These are phyloP conservation scores for Boechera stricta DNA, from an alignment of 345 rosid genomes.

Conservation along the genomic window DNA sequence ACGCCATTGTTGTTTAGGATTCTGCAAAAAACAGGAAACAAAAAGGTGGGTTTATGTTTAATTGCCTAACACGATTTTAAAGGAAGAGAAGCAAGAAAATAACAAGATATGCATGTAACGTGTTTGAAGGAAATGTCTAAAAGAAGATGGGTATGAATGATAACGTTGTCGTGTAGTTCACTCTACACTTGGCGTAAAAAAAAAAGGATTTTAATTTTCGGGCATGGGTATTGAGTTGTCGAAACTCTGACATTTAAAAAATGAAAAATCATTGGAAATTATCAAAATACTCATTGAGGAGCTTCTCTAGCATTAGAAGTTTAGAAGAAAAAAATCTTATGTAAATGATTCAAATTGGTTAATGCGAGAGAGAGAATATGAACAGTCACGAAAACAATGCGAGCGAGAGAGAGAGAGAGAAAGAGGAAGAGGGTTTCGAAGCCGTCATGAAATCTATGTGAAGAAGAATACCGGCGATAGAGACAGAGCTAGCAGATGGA, in stretches of 20 bases:
- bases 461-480: conserved; percentile 41
- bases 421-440: conserved; percentile 37
- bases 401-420: conserved; percentile 8
- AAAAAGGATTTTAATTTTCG: background rate
- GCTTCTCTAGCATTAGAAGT: background rate
- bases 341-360: background rate
- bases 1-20: conserved; percentile 27
- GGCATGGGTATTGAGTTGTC: conserved; percentile 14
- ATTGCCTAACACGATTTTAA: background rate
- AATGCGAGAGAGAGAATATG: background rate
- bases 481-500: conserved; percentile 17
- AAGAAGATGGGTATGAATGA: background rate
- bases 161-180: conserved; percentile 35
- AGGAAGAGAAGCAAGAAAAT: background rate
- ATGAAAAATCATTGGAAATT: no score
- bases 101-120: conserved; percentile 36
- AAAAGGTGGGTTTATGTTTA: background rate
- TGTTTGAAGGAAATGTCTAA: conserved; percentile 21
- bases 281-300: background rate
- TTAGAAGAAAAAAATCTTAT: background rate
- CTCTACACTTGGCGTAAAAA: conserved; percentile 38
- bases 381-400: conserved; percentile 42
- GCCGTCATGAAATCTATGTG: conserved; percentile 38
- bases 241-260: background rate
- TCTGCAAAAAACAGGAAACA: background rate